Conservation (phyloP, 1,284 basidiomycete species). For the Ganoderma lingzhi region DNA sequence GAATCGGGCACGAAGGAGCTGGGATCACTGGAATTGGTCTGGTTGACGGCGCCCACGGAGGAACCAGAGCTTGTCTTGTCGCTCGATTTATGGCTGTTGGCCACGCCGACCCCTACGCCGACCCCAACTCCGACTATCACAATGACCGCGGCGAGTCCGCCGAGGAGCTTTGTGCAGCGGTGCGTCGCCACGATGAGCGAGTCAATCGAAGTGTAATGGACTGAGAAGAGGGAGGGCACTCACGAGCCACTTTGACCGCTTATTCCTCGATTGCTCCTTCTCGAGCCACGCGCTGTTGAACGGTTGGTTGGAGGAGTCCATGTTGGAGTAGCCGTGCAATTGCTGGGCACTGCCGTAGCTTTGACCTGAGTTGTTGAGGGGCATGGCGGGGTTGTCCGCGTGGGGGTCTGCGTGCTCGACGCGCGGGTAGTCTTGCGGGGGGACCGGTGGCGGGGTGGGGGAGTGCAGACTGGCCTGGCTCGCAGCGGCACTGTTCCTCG, state of each 20-base stretch:
- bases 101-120: conserved; percentile 60
- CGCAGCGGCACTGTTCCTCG: conserved; percentile 30
- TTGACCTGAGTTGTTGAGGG: conserved; percentile 17
- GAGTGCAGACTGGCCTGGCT: conserved; percentile 15
- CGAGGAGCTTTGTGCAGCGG: conserved; percentile 52
- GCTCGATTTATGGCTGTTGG: conserved; percentile 48
- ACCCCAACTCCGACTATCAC: conserved; percentile 58
- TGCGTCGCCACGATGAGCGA: background rate
- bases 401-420: conserved; percentile 23
- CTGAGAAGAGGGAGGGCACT: conserved; percentile 26
- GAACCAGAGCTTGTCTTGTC: conserved; percentile 33
- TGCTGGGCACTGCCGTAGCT: conserved; percentile 12
- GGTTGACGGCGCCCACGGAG: conserved; percentile 50
- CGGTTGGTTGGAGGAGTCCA: conserved; percentile 36
- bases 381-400: conserved; percentile 29
- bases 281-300: conserved; percentile 47
- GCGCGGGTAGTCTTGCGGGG: conserved; percentile 33
- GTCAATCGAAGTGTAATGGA: background rate
- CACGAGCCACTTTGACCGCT: conserved; percentile 48
- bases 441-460: conserved; percentile 15
- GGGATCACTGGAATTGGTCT: conserved; percentile 65
- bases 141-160: conserved; percentile 51
- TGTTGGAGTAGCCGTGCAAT: conserved; percentile 39
- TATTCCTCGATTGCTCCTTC: conserved; percentile 44
- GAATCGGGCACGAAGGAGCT: conserved; percentile 70